These are phyloP conservation scores for Podosphaera fusca DNA, from an alignment of 2,329 filamentous ascomycete genomes.

Conservation along the genomic window DNA sequence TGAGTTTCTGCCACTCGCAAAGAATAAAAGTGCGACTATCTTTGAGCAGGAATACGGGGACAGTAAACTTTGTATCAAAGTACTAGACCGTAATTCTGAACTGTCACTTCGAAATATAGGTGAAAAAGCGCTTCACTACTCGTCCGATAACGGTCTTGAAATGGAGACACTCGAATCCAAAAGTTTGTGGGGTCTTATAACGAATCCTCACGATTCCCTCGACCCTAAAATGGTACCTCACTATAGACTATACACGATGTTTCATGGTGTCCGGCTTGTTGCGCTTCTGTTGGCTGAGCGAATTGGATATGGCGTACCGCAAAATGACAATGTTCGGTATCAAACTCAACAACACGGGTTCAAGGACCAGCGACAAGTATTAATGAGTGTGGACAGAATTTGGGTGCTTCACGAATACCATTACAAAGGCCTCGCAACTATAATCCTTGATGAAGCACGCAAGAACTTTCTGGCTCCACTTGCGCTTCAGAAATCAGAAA, in stretches of 20 bases:
- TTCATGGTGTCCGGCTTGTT: constrained; percentile 1
- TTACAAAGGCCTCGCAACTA: constrained; percentile 31
- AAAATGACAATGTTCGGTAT: neutral
- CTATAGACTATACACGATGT: constrained; percentile 5
- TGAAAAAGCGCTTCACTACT: neutral
- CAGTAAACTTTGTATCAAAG: neutral
- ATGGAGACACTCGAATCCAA: neutral
- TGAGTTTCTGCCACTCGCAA: neutral
- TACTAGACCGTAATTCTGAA: neutral
- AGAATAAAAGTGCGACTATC: neutral
- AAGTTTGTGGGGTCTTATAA: constrained; percentile 2
- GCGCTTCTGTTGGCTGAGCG: constrained; percentile 4
- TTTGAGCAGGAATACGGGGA: neutral
- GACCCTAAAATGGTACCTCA: constrained; percentile 2
- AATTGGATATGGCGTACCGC: neutral
- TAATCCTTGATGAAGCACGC: constrained; percentile 30
- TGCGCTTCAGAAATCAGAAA: constrained; percentile 27
- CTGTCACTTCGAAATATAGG: neutral
- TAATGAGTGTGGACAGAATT: constrained; percentile 40
- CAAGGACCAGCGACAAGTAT: constrained; percentile 16
- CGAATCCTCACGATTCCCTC: constrained; percentile 2
- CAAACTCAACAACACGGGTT: neutral
- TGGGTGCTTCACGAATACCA: constrained; percentile 37
- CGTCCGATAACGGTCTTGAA: constrained; percentile 1
- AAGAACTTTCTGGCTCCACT: constrained; percentile 30